Evolutionary conservation across 495 filamentous ascomycete species (phyloP), one percentile per base, ranked within the genome.

Genomic region (Hypoxylon subgilvum): DNA sequence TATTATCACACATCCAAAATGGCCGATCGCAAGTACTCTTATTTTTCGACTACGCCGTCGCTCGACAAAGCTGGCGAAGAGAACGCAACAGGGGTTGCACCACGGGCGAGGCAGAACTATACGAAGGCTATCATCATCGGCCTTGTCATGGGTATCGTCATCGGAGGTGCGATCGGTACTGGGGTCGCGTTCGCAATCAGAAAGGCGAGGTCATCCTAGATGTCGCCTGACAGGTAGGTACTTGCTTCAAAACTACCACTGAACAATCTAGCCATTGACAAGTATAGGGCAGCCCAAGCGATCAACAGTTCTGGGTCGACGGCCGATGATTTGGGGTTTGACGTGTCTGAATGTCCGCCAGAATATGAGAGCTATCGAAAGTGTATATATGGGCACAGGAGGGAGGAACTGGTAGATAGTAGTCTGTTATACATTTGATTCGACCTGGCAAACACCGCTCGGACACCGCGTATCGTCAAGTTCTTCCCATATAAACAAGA

Each of bases 121-220:
- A 28, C 46, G 0, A 48, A 28, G 30, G 28, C 45, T 17, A 50
- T 51, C 12, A 44, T 57, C 13, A 25, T 57, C 19, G 45, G 45
- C 6, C 5, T 57, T 3, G 5, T 50, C 19, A 44, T 25, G n/a
- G 54, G 39, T 9, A 16, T 57, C 51, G 28, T 57, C 10, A 21
- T 43, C 10, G 54, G 54, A 18, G 39, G 45, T 22, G 54, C 39
- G 13, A 51, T 44, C 22, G 45, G 45, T 8, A 13, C 16, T 4
- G 46, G 28, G 0, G 31, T 50, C 6, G 54, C 16, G 13, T 57
- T 34, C 17, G 54, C 39, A 21, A 17, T 43, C 1, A 50, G 39
- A 38, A 27, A 12, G 9, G 30, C 31, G 30, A 51, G 22, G n/a
- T 50, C 38, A 2, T 47, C 41, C 32, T 57, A 18, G 51, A n/a